Base-by-base conservation (phyloP, 2,329 filamentous ascomycete genomes). In the Epichloe sp. region DNA sequence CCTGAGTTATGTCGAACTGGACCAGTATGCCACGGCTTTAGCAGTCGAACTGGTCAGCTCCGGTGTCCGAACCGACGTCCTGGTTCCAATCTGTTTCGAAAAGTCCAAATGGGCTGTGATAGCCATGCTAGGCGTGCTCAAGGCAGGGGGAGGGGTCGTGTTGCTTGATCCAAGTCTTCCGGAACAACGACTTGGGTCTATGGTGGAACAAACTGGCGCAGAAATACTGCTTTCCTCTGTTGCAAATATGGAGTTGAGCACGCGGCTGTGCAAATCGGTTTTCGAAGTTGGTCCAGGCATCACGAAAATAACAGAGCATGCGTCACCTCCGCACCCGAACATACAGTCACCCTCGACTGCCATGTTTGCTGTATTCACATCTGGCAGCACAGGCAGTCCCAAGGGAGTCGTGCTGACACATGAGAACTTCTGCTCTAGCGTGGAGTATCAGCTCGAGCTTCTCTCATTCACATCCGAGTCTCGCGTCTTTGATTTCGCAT, bases 81-180 rank as follows among this genome's bases (percentile, higher is more conserved):
- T 65, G 10, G 68, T 77, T n/a, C 72, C 73, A 3, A 62, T 76
- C n/a, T 74, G 71, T 55, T 75, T 76, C 52, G 71, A 75, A 56
- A 75, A 75, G 57, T 74, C 71, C 34, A 63, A 62, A 55, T 74
- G 70, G 71, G 69, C 72, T 4, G 62, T 68, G 7, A 64, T 75
- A 21, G 68, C 69, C 0, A 67, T 75, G 4, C 58, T 76, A 8
- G 71, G 65, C 6, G 65, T 75, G 49, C 72, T 75, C 68, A 75
- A 75, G 56, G 59, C 72, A n/a, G 73, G 73, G 7, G 71, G 65
- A 2, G 67, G 70, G 6, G 75, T 75, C 54, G 70, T 69, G 2
- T 63, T 75, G 11, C 73, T 69, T 35, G 72, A 75, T 49, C 71
- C 71, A 0, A 70, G 68, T 48, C 70, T 74, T 53, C 71, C 73